These are phyloP conservation scores for Saitozyma sp. DNA, from an alignment of 768 basidiomycete genomes.

Conservation along the genomic window DNA sequence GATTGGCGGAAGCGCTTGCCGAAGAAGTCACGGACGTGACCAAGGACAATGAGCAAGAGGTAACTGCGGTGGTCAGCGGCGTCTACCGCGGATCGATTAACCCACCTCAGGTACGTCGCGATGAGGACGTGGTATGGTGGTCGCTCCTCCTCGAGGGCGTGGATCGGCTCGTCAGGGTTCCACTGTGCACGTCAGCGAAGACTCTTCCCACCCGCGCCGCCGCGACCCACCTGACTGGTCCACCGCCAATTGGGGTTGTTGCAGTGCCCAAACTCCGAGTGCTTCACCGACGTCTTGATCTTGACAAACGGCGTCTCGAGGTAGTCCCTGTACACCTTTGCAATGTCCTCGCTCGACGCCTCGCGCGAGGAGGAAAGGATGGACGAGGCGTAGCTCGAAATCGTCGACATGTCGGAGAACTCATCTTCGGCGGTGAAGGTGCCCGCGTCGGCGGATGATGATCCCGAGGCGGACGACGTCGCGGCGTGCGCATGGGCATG, in stretches of 20 bases:
- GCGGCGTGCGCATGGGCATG: slow-evolving; percentile 1
- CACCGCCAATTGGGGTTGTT: slow-evolving; percentile 65
- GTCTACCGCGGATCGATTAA: background rate
- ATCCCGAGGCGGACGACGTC: slow-evolving; percentile 5
- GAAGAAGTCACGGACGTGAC: slow-evolving; percentile 91
- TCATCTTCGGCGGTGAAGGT: slow-evolving; percentile 28
- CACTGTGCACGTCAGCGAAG: slow-evolving; percentile 32
- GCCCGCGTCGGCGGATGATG: slow-evolving; percentile 8
- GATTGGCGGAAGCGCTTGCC: slow-evolving; percentile 75
- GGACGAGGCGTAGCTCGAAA: slow-evolving; percentile 35
- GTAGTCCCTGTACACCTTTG: slow-evolving; percentile 36
- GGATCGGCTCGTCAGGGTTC: slow-evolving; percentile 48
- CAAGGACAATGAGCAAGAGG: slow-evolving; percentile 83
- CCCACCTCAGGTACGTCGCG: slow-evolving; percentile 71
- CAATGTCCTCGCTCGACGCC: slow-evolving; percentile 29
- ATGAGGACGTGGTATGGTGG: slow-evolving; percentile 91
- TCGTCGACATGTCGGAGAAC: slow-evolving; percentile 34
- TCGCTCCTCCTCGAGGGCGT: slow-evolving; percentile 62
- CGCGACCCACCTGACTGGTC: slow-evolving; percentile 54
- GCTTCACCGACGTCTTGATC: slow-evolving; percentile 45
- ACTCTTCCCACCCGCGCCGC: background rate
- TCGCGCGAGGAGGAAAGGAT: slow-evolving; percentile 9
- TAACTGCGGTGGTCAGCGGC: slow-evolving; percentile 55
- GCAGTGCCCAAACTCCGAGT: slow-evolving; percentile 92
- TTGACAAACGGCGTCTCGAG: slow-evolving; percentile 46